Conservation (phyloP, 129 eudicot species). For the Flaveria linearis region DNA sequence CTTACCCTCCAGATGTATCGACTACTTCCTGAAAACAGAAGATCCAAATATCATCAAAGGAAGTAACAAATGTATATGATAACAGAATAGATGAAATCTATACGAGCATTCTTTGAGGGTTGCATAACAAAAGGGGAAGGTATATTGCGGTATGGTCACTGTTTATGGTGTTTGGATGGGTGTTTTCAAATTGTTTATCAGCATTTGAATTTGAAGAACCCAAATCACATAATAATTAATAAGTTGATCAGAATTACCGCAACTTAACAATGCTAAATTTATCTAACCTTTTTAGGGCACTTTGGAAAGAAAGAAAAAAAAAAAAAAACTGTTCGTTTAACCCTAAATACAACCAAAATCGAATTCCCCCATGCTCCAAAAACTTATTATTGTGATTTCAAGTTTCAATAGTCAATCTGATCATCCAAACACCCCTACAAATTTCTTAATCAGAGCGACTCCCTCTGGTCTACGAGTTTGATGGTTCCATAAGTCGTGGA, state of each 20-base stretch:
- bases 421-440: background rate
- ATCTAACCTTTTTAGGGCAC: background rate
- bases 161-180: background rate
- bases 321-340: background rate
- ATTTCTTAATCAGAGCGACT: background rate
- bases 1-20: slow-evolving; percentile 97
- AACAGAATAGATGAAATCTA: background rate
- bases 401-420: background rate
- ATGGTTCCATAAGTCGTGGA: too few species aligned
- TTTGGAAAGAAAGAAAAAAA: too few species aligned
- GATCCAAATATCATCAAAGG: slow-evolving; percentile 9
- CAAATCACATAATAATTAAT: background rate
- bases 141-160: background rate
- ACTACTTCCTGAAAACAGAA: slow-evolving; percentile 66
- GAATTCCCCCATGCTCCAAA: too few species aligned
- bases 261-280: background rate
- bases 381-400: background rate
- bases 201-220: background rate
- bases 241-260: background rate
- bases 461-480: too few species aligned
- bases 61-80: background rate
- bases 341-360: background rate
- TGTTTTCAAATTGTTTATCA: background rate
- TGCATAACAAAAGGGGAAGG: background rate
- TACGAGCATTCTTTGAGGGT: background rate